Base-by-base conservation (phyloP, 352 stramenopile species). In the Pythium aphanidermatum region DNA sequence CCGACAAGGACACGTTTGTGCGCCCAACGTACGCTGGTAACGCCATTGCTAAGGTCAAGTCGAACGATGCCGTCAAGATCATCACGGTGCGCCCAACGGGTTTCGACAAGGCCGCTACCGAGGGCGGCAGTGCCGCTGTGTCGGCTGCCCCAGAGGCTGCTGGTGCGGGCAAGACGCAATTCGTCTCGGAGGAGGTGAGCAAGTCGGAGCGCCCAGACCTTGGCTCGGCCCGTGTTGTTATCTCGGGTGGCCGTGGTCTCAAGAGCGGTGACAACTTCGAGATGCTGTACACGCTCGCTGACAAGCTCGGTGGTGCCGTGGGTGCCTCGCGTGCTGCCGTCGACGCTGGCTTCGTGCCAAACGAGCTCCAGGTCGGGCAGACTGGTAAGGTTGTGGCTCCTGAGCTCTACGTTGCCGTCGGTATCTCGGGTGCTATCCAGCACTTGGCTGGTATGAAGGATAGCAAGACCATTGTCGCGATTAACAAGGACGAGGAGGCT, bases 361-460 rank as follows among this genome's bases (percentile, higher is more conserved):
- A 99, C 73, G 97, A 99, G 68, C 78, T 98, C 56, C 96, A 99
- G 82, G 95, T 99, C 30, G 97, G 97, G 39, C 97, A 99, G 74
- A 99, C 97, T 5, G 97, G 97, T 38, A 99, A 99, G 76, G 92
- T 99, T 25, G 95, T 99, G 3, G 95, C 96, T 17, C 96, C 96
- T 14, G 89, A 98, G 58, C 74, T 99, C 32, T 98, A 99, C 57
- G 92, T 98, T 54, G 95, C 93, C 11, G 83, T 83, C 24, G 97
- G 97, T 59, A 99, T 99, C 69, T 98, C 87, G 13, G 96, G 97
- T 24, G 96, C 97, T 14, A 99, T 99, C 74, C 97, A 99, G 80
- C 97, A 99, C 77, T 88, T 99, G 51, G 92, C 84, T 16, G 97
- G 97, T 56, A 99, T 99, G 97, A 99, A 99, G 75, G 97, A 99